phyloP scores from a whole-genome alignment of 75 land plant genomes.

The Adiantum capillusveneris region DNA sequence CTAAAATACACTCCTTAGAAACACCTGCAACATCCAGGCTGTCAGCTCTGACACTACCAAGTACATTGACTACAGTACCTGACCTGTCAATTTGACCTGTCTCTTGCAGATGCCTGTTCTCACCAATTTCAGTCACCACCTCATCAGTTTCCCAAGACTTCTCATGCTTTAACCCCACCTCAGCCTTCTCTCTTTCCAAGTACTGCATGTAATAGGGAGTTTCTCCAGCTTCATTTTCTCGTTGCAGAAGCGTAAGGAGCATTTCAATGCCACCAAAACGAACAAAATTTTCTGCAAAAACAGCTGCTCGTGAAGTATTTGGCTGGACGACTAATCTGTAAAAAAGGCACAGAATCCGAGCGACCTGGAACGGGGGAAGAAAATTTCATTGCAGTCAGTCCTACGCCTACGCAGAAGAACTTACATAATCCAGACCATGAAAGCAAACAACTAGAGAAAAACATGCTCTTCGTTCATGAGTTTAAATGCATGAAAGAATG shows the following conservation, averaged over 20 bases:
- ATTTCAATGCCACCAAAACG: constrained; percentile 85
- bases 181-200: constrained; percentile 1
- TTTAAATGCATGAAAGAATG: too few relatives aligned
- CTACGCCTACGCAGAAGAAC: too few relatives aligned
- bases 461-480: too few relatives aligned
- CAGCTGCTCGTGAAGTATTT: constrained; percentile 65
- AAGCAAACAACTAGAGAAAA: too few relatives aligned
- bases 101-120: neutral
- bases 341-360: constrained; percentile 80
- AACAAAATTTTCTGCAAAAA: constrained; percentile 86
- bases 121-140: neutral
- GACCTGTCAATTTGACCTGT: constrained; percentile 3
- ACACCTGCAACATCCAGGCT: neutral
- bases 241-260: constrained; percentile 70
- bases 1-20: neutral
- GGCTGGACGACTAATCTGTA: constrained; percentile 92
- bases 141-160: constrained; percentile 6
- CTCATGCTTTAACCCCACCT: constrained; percentile 6
- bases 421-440: too few relatives aligned
- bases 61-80: neutral
- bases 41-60: neutral
- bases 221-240: constrained; percentile 76
- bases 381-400: too few relatives aligned
- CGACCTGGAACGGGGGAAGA: constrained; percentile 41
- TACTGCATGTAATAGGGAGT: neutral